Evolutionary conservation across 768 basidiomycete species (phyloP).

Genomic region (Melanogaster broomeanus): DNA sequence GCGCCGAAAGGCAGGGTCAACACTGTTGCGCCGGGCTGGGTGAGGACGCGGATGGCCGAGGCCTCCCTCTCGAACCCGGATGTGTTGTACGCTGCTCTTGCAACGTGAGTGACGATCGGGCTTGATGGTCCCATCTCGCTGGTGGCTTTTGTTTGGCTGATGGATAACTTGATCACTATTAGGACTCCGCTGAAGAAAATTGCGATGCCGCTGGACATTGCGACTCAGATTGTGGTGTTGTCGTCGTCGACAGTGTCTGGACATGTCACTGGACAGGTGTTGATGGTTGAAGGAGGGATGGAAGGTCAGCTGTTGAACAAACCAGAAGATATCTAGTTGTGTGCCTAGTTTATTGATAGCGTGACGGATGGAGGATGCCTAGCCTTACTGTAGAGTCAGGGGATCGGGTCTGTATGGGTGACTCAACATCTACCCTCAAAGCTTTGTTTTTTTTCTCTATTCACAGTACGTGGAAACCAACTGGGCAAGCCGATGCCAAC

Average conservation of each 20-base stretch:
- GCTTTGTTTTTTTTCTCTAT: too few species aligned
- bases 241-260: conserved; percentile 65
- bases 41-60: conserved; percentile 63
- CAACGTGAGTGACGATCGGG: conserved; percentile 61
- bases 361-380: too few species aligned
- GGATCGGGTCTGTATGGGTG: too few species aligned
- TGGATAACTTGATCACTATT: too few species aligned
- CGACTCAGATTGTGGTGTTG: conserved; percentile 61
- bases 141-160: too few species aligned
- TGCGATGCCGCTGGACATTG: conserved; percentile 61
- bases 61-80: conserved; percentile 55
- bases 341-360: not conserved
- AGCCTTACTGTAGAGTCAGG: too few species aligned
- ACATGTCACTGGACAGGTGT: conserved; percentile 69
- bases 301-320: conserved; percentile 61
- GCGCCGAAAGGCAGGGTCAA: conserved; percentile 74
- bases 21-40: conserved; percentile 69
- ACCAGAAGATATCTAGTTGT: conserved; percentile 33
- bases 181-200: conserved; percentile 75
- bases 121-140: not conserved
- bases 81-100: conserved; percentile 58
- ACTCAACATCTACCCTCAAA: too few species aligned
- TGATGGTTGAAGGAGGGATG: conserved; percentile 80
- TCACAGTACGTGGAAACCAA: too few species aligned
- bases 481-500: too few species aligned